A percentile compares a stretch with the other conserved stretches of the same genome.
These are phyloP conservation scores for Starmerella apicola DNA, from an alignment of 805 yeast species.

Conservation along the genomic window DNA sequence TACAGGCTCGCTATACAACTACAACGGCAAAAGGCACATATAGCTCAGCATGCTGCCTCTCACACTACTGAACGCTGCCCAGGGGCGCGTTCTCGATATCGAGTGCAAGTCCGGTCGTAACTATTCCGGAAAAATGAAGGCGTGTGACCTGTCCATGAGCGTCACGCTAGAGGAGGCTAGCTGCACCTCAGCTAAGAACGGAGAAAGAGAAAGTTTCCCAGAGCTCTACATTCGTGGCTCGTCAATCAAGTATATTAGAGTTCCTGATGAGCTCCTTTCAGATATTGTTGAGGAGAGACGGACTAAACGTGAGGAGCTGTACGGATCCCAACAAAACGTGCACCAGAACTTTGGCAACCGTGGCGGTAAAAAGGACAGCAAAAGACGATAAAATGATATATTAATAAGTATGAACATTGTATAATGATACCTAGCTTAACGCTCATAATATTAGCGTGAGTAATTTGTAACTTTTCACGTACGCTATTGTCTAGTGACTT, in stretches of 20 bases:
- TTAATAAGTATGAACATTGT: no score
- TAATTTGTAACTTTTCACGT: no score
- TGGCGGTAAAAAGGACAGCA: slow-evolving; percentile 5
- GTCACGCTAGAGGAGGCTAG: slow-evolving; percentile 67
- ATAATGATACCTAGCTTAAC: no score
- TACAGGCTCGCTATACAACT: no score
- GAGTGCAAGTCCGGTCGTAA: slow-evolving; percentile 90
- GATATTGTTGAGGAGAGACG: slow-evolving; percentile 30
- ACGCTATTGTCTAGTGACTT: no score
- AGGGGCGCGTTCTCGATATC: slow-evolving; percentile 73
- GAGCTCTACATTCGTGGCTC: slow-evolving; percentile 20
- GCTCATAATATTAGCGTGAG: no score
- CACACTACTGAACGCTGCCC: slow-evolving; percentile 79
- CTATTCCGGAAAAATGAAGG: slow-evolving; percentile 66
- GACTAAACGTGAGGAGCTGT: slow-evolving; percentile 27
- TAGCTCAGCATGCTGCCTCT: slow-evolving; percentile 69
- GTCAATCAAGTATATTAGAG: slow-evolving; percentile 32
- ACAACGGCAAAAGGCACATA: no score
- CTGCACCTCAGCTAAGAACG: slow-evolving; percentile 23
- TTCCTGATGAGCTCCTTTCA: slow-evolving; percentile 31
- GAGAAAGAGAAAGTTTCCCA: slow-evolving; percentile 13
- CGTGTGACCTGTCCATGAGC: slow-evolving; percentile 95
- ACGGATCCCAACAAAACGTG: slow-evolving; percentile 19
- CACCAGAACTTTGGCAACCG: slow-evolving; percentile 2
- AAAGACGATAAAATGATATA: neutral